Percentiles rank a stretch among this genome's conserved stretches.
Evolutionary conservation across 179 eudicot genomes (phyloP).

Genomic region (Carnegiea gigantea): DNA sequence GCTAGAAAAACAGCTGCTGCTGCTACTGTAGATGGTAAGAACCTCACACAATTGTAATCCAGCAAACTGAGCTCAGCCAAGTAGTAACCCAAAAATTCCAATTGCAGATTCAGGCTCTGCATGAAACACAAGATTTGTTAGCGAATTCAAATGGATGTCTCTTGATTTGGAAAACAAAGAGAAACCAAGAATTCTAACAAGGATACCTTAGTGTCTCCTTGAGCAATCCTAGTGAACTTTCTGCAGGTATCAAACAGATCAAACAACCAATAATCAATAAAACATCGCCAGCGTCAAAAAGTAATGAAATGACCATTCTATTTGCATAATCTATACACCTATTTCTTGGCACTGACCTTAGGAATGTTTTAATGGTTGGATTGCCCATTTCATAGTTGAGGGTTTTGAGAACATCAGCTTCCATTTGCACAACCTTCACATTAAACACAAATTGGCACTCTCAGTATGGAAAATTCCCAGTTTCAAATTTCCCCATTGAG

Average conservation of each 20-base stretch:
- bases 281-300: not conserved
- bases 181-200: not conserved
- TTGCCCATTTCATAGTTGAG: conserved; percentile 48
- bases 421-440: conserved; percentile 47
- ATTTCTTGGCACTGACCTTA: conserved; percentile 30
- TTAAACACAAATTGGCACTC: not conserved
- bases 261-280: conserved; percentile 8
- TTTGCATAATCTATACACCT: not conserved
- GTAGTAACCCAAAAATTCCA: conserved; percentile 44
- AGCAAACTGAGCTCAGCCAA: conserved; percentile 46
- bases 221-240: conserved; percentile 36
- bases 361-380: conserved; percentile 42
- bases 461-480: conserved; percentile 6
- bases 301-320: not conserved
- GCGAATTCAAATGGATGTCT: not conserved
- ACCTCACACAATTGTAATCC: conserved; percentile 38
- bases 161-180: not conserved
- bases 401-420: conserved; percentile 43
- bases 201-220: conserved; percentile 33
- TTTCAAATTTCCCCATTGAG: not conserved
- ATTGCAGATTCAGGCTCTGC: conserved; percentile 34
- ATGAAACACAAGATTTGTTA: conserved; percentile 5
- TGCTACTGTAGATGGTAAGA: conserved; percentile 41
- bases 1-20: conserved; percentile 42
- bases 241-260: conserved; percentile 21